These are phyloP conservation scores for Bassia scoparia DNA, from an alignment of 148 eudicot genomes.

Conservation along the genomic window DNA sequence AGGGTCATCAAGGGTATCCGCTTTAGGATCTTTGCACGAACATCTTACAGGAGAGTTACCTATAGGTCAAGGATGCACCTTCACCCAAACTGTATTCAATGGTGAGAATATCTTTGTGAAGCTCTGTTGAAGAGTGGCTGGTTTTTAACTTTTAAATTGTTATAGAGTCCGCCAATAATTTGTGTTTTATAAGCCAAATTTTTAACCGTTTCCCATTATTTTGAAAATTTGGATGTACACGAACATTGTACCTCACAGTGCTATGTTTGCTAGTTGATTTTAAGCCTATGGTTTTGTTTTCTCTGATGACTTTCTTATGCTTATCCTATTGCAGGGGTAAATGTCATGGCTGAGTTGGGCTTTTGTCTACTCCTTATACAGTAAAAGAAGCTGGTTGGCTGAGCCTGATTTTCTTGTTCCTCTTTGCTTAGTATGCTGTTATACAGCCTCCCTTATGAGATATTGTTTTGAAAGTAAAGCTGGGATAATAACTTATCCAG, in stretches of 20 bases:
- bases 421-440: slow-evolving; percentile 78
- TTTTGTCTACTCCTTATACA: slow-evolving; percentile 77
- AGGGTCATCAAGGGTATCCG: slow-evolving; percentile 40
- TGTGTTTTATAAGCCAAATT: background rate
- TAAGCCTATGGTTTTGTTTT: too few relatives aligned
- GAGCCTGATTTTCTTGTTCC: slow-evolving; percentile 51
- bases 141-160: background rate
- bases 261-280: too few relatives aligned
- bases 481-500: slow-evolving; percentile 71
- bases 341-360: slow-evolving; percentile 86
- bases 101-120: slow-evolving; percentile 34
- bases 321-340: slow-evolving; percentile 44
- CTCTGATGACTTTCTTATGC: too few relatives aligned
- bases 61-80: slow-evolving; percentile 62
- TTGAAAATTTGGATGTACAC: too few relatives aligned
- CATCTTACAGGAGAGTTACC: slow-evolving; percentile 67
- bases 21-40: slow-evolving; percentile 40
- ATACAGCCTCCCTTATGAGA: slow-evolving; percentile 83
- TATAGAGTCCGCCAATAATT: background rate
- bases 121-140: background rate
- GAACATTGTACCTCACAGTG: too few relatives aligned
- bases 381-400: slow-evolving; percentile 85
- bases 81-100: slow-evolving; percentile 78
- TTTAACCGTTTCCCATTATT: background rate
- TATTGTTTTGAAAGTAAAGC: slow-evolving; percentile 72